Evolutionary conservation across 495 filamentous ascomycete species (phyloP).

Genomic region (Penicillium coprophilum): DNA sequence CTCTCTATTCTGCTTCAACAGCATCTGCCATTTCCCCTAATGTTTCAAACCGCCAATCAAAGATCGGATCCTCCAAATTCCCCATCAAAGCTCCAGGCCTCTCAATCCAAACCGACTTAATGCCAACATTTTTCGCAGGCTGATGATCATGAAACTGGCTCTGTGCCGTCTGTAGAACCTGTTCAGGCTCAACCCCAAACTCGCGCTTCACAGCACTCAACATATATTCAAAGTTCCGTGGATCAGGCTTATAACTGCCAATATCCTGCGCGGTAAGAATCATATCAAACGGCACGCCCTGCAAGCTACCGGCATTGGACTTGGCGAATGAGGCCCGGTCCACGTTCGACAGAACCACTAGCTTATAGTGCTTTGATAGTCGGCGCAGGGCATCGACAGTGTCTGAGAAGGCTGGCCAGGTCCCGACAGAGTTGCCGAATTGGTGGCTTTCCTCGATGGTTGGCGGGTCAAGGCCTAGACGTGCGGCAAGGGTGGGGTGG

Average conservation of each 20-base stretch:
- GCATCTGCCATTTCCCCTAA: slow-evolving; percentile 72
- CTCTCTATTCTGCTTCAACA: slow-evolving; percentile 47
- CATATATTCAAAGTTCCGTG: slow-evolving; percentile 65
- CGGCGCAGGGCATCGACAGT: slow-evolving; percentile 54
- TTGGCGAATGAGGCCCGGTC: slow-evolving; percentile 57
- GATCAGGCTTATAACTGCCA: slow-evolving; percentile 69
- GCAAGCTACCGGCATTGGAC: slow-evolving; percentile 48
- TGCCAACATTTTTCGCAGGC: slow-evolving; percentile 59
- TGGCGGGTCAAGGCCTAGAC: slow-evolving; percentile 37
- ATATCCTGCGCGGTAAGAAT: slow-evolving; percentile 71
- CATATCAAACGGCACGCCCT: slow-evolving; percentile 55
- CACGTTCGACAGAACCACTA: slow-evolving; percentile 69
- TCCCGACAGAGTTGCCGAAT: slow-evolving; percentile 54
- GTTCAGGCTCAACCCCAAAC: slow-evolving; percentile 52
- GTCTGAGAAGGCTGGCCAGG: slow-evolving; percentile 64
- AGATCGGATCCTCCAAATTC: slow-evolving; percentile 48
- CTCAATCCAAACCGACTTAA: slow-evolving; percentile 71
- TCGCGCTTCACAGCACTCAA: slow-evolving; percentile 52
- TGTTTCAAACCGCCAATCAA: slow-evolving; percentile 60
- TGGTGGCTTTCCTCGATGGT: slow-evolving; percentile 19
- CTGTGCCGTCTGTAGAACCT: slow-evolving; percentile 68
- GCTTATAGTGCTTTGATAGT: slow-evolving; percentile 59
- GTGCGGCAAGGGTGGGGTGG: slow-evolving; percentile 43
- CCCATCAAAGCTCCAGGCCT: slow-evolving; percentile 48
- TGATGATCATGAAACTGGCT: slow-evolving; percentile 71